Conservation (phyloP, 2,329 filamentous ascomycete species). For the Venturia pyrina region DNA sequence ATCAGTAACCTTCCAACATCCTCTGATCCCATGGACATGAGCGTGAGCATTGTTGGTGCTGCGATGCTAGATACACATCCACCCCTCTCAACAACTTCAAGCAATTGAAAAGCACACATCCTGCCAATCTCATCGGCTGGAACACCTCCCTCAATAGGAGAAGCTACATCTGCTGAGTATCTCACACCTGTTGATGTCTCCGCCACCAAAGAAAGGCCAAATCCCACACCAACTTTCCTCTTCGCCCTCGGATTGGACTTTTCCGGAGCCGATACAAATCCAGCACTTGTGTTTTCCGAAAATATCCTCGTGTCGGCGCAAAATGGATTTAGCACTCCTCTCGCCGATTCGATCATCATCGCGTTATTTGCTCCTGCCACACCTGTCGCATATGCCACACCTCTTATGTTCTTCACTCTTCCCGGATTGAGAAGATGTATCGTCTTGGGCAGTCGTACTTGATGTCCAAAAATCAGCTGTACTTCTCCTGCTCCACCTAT, state of each 20-base stretch:
- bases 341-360: constrained; percentile 84
- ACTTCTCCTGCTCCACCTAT: constrained; percentile 81
- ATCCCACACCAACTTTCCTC: constrained; percentile 68
- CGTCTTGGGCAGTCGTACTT: constrained; percentile 88
- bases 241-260: constrained; percentile 45
- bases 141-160: constrained; percentile 66
- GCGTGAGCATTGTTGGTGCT: constrained; percentile 62
- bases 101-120: constrained; percentile 76
- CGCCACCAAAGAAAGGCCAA: constrained; percentile 81
- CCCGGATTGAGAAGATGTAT: constrained; percentile 79
- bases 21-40: constrained; percentile 98
- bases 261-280: constrained; percentile 57
- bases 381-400: constrained; percentile 88
- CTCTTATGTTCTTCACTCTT: constrained; percentile 76
- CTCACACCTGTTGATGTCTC: constrained; percentile 81
- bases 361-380: constrained; percentile 89
- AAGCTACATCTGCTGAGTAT: constrained; percentile 75
- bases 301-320: constrained; percentile 86
- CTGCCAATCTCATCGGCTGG: constrained; percentile 86
- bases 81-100: constrained; percentile 72
- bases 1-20: constrained; percentile 82
- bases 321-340: constrained; percentile 77
- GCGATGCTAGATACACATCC: constrained; percentile 70
- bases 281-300: constrained; percentile 53
- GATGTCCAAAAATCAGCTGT: constrained; percentile 87